Base-by-base conservation (phyloP, 2,329 filamentous ascomycete genomes). In the Diplocarpon mali region DNA sequence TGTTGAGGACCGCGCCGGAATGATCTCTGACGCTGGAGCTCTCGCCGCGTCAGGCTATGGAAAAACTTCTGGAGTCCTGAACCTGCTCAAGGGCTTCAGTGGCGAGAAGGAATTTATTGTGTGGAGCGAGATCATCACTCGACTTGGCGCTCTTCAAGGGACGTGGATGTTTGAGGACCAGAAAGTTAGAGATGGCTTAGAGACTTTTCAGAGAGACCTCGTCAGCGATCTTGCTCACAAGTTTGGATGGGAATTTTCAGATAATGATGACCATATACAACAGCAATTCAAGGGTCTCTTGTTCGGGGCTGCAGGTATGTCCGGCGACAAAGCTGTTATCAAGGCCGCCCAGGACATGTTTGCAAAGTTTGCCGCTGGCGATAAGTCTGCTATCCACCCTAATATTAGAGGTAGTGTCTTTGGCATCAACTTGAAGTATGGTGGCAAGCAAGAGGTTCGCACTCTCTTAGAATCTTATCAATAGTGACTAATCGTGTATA, bases 211-310 rank as follows among this genome's bases (percentile, higher is more conserved):
- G 62, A 76, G 81, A 51, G 76, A 85, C 10, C 73, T 96, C 16
- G 76, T 85, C 47, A 81, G 80, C 59, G 70, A 76, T 55, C 90
- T 88, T 65, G 83, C 89, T 0, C 89, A 95, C 63, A 76, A 88
- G 60, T 67, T 93, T 36, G 90, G 90, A 47, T 96, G 90, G 90
- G 68, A 77, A 12, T 95, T 96, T 66, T 82, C 78, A 24, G 83
- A 89, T 20, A 74, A 73, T 3, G 90, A 96, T 57, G 86, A 84
- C 40, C 89, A 95, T 61, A 81, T 95, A 54, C 74, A 89, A 63
- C 88, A 95, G 64, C 89, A 95, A 63, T 93, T 95, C 74, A 96
- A 96, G 71, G 80, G 80, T 12, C 76, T 95, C 61, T 75, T 95
- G 62, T 96, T 96, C 62, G 84, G 85, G 49, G 78, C 74, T 54